These are phyloP conservation scores for Pyrrhoderma lamaoense DNA, from an alignment of 1,284 basidiomycete genomes.

Conservation along the genomic window DNA sequence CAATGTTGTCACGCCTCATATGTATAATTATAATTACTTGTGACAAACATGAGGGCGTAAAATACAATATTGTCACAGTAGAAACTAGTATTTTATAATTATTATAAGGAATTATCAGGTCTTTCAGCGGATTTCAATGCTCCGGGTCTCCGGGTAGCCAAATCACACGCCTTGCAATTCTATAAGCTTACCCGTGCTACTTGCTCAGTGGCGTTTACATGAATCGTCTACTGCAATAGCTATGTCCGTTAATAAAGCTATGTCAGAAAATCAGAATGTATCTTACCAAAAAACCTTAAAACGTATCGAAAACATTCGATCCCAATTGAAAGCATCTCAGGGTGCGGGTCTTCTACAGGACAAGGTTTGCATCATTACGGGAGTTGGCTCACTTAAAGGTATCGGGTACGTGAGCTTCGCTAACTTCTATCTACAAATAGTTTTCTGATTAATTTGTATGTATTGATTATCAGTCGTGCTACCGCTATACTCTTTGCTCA, in stretches of 20 bases:
- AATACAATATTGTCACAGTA: too few species aligned
- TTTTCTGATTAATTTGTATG: constrained; percentile 7
- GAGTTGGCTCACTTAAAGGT: constrained; percentile 75
- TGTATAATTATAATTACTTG: too few species aligned
- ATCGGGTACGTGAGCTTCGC: constrained; percentile 60
- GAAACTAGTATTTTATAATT: too few species aligned
- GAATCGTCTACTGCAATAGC: background rate
- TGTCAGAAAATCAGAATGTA: constrained; percentile 26
- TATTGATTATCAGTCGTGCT: constrained; percentile 53
- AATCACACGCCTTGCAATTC: background rate
- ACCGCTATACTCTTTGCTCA: constrained; percentile 72
- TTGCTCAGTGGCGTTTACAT: background rate
- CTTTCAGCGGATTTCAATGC: too few species aligned
- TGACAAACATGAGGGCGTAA: too few species aligned
- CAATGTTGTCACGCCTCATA: too few species aligned
- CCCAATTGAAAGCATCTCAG: constrained; percentile 55
- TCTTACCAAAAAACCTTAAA: constrained; percentile 49
- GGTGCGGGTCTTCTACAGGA: constrained; percentile 55
- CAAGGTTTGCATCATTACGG: constrained; percentile 90
- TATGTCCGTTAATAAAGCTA: constrained; percentile 7
- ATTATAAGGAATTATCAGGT: too few species aligned
- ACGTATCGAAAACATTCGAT: constrained; percentile 63
- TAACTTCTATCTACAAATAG: background rate
- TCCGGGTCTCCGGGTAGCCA: too few species aligned
- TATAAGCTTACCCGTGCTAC: too few species aligned